A percentile compares a stretch with the other conserved stretches of the same genome.
Conservation (phyloP, 805 yeast species). For the Schwanniomyces polymorphus region DNA sequence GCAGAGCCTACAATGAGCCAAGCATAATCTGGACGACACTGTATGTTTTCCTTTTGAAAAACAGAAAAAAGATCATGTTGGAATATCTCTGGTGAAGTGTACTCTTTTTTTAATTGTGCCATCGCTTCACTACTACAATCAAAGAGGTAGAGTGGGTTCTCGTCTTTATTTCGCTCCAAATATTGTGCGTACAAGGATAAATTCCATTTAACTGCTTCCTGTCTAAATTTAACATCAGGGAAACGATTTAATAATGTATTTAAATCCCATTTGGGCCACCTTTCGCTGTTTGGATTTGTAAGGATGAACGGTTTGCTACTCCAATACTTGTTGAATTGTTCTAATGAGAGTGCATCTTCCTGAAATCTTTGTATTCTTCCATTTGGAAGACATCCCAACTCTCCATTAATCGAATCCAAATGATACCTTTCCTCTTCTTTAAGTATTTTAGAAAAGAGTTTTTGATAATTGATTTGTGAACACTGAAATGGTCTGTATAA, state of each 20-base stretch:
- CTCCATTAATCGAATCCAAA: conserved; percentile 14
- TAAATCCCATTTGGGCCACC: conserved; percentile 72
- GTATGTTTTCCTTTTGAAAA: conserved; percentile 32
- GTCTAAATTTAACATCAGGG: conserved; percentile 66
- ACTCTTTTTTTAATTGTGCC: conserved; percentile 53
- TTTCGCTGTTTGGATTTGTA: conserved; percentile 20
- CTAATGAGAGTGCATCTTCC: conserved; percentile 43
- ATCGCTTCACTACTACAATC: conserved; percentile 79
- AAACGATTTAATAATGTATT: conserved; percentile 50
- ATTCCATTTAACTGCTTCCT: conserved; percentile 85
- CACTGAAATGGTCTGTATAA: conserved; percentile 83
- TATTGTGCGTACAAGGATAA: conserved; percentile 62
- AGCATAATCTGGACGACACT: conserved; percentile 83
- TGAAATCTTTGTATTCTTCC: conserved; percentile 55
- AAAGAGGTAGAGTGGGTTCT: conserved; percentile 81
- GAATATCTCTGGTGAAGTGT: conserved; percentile 54
- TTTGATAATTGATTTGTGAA: conserved; percentile 62
- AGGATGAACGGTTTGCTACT: conserved; percentile 66
- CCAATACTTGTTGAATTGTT: conserved; percentile 47
- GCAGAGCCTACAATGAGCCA: conserved; percentile 88
- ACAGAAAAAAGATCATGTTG: conserved; percentile 60
- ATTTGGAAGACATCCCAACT: conserved; percentile 19
- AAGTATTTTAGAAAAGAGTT: conserved; percentile 49
- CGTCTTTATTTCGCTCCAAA: conserved; percentile 64
- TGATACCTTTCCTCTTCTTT: conserved; percentile 41